phyloP scores from a whole-genome alignment of 1,139 yeast genomes.

The Pichia sp. region DNA sequence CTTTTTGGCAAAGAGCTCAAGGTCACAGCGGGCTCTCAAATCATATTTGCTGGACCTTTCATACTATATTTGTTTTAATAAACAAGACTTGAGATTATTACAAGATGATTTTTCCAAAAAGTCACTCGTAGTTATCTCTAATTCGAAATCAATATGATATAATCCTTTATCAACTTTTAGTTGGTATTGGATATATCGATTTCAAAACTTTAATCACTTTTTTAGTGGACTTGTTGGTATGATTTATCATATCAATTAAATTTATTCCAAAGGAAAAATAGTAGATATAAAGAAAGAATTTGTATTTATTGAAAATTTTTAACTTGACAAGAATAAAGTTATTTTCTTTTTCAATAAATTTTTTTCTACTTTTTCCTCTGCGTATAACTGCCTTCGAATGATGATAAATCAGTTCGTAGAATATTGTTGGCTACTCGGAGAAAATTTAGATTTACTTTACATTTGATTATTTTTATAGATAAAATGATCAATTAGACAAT shows the following conservation, averaged over 20 bases:
- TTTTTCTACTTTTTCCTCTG: slow-evolving; percentile 29
- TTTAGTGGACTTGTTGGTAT: slow-evolving; percentile 10
- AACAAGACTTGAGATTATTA: slow-evolving; percentile 25
- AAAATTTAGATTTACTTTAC: slow-evolving; percentile 7
- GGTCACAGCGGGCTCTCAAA: slow-evolving; percentile 8
- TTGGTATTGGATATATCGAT: slow-evolving; percentile 7
- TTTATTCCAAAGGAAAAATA: slow-evolving; percentile 29
- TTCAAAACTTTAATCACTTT: slow-evolving; percentile 5
- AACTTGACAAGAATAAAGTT: not conserved
- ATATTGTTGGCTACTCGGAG: slow-evolving; percentile 13
- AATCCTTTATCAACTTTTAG: slow-evolving; percentile 16
- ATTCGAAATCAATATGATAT: slow-evolving; percentile 17
- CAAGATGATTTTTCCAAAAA: slow-evolving; percentile 17
- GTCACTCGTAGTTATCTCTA: slow-evolving; percentile 29
- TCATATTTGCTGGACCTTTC: slow-evolving; percentile 6
- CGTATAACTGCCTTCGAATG: slow-evolving; percentile 27
- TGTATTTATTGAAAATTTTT: slow-evolving; percentile 9
- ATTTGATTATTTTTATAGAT: not conserved
- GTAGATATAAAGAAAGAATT: slow-evolving; percentile 9
- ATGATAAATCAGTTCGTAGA: slow-evolving; percentile 26
- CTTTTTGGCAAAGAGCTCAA: slow-evolving; percentile 7
- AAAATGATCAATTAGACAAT: slow-evolving; percentile 5
- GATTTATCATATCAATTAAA: slow-evolving; percentile 25
- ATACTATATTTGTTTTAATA: slow-evolving; percentile 17
- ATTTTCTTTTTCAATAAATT: slow-evolving; percentile 4